Conservation (phyloP, 257 asterid genomes). For the Henckelia pumila region DNA sequence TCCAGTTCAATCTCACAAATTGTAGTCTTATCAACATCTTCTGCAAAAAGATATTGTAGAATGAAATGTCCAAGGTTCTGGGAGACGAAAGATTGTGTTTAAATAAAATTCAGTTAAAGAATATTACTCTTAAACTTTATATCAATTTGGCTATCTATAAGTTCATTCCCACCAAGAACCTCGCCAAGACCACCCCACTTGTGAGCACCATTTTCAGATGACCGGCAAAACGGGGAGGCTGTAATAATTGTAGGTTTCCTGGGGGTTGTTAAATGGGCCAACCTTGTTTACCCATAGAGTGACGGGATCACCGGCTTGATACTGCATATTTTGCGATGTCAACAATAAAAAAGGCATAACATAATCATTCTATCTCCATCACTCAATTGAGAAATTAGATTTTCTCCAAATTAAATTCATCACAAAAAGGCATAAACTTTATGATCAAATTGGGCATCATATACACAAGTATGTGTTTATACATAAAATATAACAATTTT, state of each 20-base stretch:
- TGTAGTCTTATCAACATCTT: constrained; percentile 43
- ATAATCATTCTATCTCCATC: constrained; percentile 16
- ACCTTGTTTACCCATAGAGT: constrained; percentile 75
- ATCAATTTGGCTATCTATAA: constrained; percentile 70
- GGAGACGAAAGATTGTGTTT: constrained; percentile 14
- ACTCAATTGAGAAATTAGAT: constrained; percentile 13
- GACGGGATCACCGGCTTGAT: constrained; percentile 49
- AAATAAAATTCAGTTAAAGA: constrained; percentile 14
- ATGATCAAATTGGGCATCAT: constrained; percentile 2
- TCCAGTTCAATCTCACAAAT: constrained; percentile 66
- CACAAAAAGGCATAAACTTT: constrained; percentile 16
- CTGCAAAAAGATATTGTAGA: constrained; percentile 32
- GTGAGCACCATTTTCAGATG: constrained; percentile 47
- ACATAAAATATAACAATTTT: neutral
- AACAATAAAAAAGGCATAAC: constrained; percentile 16
- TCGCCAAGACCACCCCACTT: constrained; percentile 76
- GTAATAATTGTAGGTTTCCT: constrained; percentile 76
- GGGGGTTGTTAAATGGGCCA: constrained; percentile 81
- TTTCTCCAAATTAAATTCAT: constrained; percentile 2
- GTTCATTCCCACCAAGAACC: constrained; percentile 72
- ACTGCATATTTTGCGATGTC: constrained; percentile 43
- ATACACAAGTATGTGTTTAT: too few relatives aligned
- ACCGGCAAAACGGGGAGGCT: constrained; percentile 67
- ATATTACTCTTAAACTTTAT: constrained; percentile 63
- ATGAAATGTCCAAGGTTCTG: constrained; percentile 5